Conservation (phyloP, 768 basidiomycete species). For the Mycena galericulata region DNA sequence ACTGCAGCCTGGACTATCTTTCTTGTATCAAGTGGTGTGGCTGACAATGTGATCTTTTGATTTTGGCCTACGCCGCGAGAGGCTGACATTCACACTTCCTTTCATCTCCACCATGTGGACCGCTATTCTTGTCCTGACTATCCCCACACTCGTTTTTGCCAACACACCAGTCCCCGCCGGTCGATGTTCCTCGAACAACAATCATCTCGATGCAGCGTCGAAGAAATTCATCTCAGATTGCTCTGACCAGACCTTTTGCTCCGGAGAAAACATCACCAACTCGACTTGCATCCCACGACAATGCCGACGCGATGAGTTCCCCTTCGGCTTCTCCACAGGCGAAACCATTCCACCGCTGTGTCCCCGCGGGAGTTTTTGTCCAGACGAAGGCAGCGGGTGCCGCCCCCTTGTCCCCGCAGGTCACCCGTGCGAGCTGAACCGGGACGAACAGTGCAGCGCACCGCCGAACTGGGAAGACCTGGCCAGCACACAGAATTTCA, state of each 20-base stretch:
- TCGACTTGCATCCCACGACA: constrained; percentile 62
- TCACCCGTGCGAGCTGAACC: constrained; percentile 65
- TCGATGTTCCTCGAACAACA: constrained; percentile 58
- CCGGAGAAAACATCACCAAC: constrained; percentile 46
- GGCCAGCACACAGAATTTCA: constrained; percentile 55
- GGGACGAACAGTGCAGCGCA: constrained; percentile 68
- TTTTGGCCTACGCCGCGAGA: too few relatives aligned
- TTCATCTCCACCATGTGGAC: constrained; percentile 16
- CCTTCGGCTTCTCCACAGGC: constrained; percentile 57
- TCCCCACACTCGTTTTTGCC: constrained; percentile 1
- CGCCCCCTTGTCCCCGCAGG: constrained; percentile 55
- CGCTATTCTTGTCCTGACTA: background rate
- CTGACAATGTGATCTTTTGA: too few relatives aligned
- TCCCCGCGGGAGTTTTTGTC: constrained; percentile 66
- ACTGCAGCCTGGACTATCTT: too few relatives aligned
- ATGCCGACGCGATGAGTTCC: constrained; percentile 73
- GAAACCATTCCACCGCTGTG: constrained; percentile 66
- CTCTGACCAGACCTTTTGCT: constrained; percentile 68
- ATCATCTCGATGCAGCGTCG: constrained; percentile 64
- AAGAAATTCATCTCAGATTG: constrained; percentile 74
- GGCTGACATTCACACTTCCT: constrained; percentile 2
- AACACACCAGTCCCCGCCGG: background rate
- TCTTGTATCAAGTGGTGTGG: too few relatives aligned
- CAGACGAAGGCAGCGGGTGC: constrained; percentile 75
- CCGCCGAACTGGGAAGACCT: constrained; percentile 55